Evolutionary conservation across 202 grass and related monocot genomes (phyloP).

Genomic region (Schoenoplectus triqueter): DNA sequence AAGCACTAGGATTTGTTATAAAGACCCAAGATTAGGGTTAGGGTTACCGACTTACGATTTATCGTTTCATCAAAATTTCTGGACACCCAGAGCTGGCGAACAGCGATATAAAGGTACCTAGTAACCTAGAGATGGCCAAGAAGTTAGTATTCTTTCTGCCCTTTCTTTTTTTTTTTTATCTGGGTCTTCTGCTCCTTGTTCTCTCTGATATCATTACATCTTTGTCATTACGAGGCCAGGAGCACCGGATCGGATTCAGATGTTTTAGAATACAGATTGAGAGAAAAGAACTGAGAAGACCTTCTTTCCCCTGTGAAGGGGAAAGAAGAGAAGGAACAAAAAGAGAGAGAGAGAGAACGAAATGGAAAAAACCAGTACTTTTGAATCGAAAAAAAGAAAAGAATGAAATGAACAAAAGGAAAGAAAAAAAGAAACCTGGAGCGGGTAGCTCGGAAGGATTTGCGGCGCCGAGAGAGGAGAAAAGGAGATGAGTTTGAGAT

Average conservation of each 20-base stretch:
- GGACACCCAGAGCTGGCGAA: conserved; percentile 11
- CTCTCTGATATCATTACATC: conserved; percentile 2
- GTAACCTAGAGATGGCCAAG: not conserved
- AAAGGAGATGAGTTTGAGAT: conserved; percentile 38
- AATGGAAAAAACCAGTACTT: not conserved
- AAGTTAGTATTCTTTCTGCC: not conserved
- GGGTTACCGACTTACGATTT: conserved; percentile 19
- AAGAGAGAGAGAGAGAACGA: not conserved
- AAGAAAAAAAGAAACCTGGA: conserved; percentile 33
- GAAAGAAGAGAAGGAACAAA: conserved; percentile 26
- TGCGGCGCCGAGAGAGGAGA: conserved; percentile 53
- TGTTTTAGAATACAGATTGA: conserved; percentile 7
- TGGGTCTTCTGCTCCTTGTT: not conserved
- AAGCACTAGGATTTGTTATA: not conserved
- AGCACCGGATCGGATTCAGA: conserved; percentile 26
- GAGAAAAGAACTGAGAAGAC: not conserved
- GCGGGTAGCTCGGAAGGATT: conserved; percentile 62
- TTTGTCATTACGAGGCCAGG: not conserved
- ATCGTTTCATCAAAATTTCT: conserved; percentile 3
- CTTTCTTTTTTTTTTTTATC: not conserved
- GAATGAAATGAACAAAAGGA: not conserved
- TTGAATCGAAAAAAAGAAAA: not conserved
- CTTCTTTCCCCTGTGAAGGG: not conserved
- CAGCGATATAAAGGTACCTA: conserved; percentile 21
- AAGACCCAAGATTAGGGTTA: conserved; percentile 38